Percentiles rank a stretch among this genome's conserved stretches.
Conservation (phyloP, 306 rosid genomes). For the Vigna reflexopilosa region DNA sequence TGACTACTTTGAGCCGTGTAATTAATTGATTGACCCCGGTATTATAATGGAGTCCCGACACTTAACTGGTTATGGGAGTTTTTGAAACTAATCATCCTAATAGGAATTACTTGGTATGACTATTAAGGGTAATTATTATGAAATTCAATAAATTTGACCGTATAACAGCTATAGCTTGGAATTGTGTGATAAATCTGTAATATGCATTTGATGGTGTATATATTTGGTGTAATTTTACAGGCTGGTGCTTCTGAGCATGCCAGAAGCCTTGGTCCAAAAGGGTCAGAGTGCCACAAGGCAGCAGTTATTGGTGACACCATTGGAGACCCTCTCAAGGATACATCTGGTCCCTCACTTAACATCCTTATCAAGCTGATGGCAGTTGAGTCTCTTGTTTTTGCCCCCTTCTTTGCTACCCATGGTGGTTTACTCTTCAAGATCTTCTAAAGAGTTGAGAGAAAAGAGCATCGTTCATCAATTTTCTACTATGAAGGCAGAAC, state of each 20-base stretch:
- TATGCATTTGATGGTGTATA: background rate
- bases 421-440: constrained; percentile 94
- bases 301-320: constrained; percentile 98
- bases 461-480: constrained; percentile 34
- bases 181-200: background rate
- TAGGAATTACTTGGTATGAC: no score
- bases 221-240: constrained; percentile 47
- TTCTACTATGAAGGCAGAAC: background rate
- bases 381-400: constrained; percentile 91
- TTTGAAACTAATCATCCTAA: background rate
- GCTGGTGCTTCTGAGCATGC: constrained; percentile 97
- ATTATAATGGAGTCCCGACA: background rate
- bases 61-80: background rate
- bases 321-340: constrained; percentile 96
- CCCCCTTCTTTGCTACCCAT: constrained; percentile 94
- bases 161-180: no score
- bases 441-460: constrained; percentile 9
- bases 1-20: constrained; percentile 3
- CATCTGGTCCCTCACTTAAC: constrained; percentile 98
- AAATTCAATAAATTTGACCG: no score
- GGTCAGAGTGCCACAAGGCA: constrained; percentile 92
- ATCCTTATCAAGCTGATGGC: constrained; percentile 99
- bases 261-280: constrained; percentile 89
- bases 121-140: no score
- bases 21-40: background rate